Evolutionary conservation across 2,329 filamentous ascomycete species (phyloP).

Genomic region (Cryphonectria carpinicola): DNA sequence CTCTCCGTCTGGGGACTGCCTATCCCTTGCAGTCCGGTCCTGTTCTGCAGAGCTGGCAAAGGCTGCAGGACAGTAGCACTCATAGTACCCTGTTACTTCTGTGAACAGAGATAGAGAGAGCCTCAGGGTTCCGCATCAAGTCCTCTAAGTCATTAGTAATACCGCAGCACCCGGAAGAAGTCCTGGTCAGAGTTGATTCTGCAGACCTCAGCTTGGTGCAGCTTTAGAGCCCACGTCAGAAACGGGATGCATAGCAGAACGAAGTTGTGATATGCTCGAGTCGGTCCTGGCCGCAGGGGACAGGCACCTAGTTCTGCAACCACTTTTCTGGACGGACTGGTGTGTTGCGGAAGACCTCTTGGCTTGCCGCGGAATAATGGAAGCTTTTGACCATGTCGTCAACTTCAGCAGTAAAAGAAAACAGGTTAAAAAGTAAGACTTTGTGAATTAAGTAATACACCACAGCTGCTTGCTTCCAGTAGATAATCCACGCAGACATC

Average conservation of each 20-base stretch:
- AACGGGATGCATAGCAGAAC: slow-evolving; percentile 31
- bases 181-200: slow-evolving; percentile 31
- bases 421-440: too few species aligned
- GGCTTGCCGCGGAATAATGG: neutral
- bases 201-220: slow-evolving; percentile 32
- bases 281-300: neutral
- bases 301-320: slow-evolving; percentile 10
- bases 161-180: slow-evolving; percentile 31
- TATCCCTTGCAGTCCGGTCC: too few species aligned
- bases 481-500: too few species aligned
- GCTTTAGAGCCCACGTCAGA: slow-evolving; percentile 23
- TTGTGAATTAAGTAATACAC: too few species aligned
- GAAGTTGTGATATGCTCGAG: slow-evolving; percentile 26
- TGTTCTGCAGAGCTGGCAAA: too few species aligned
- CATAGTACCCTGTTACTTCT: too few species aligned
- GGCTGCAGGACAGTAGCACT: too few species aligned
- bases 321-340: neutral
- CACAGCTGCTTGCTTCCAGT: too few species aligned
- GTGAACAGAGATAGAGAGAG: too few species aligned
- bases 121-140: too few species aligned
- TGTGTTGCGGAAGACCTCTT: neutral
- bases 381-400: neutral
- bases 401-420: neutral
- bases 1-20: too few species aligned
- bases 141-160: slow-evolving; percentile 7